A percentile compares a stretch with the other conserved stretches of the same genome.
phyloP scores from a whole-genome alignment of 2,329 filamentous ascomycete genomes.

The Alternaria burnsii region DNA sequence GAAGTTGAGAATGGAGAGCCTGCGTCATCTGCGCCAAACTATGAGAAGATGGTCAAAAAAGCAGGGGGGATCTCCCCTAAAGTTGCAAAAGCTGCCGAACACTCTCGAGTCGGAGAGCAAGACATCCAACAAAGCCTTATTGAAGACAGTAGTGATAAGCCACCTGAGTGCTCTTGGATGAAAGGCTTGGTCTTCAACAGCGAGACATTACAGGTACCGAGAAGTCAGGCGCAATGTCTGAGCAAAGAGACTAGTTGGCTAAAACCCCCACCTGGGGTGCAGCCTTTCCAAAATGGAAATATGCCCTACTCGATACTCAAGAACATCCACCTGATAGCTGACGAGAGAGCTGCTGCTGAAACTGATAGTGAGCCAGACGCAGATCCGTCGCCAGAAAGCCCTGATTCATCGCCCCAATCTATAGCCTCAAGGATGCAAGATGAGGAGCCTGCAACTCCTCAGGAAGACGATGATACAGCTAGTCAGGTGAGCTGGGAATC shows the following conservation, averaged over 20 bases:
- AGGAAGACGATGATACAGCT: conserved; percentile 12
- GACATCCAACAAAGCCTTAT: not conserved
- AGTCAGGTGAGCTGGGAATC: conserved; percentile 30
- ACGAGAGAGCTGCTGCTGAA: conserved; percentile 26
- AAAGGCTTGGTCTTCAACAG: conserved; percentile 32
- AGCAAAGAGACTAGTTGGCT: conserved; percentile 52
- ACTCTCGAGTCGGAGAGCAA: not conserved
- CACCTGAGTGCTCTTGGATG: conserved; percentile 33
- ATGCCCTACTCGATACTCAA: conserved; percentile 49
- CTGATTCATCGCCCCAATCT: conserved; percentile 17
- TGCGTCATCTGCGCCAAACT: not conserved
- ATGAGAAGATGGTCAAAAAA: not conserved
- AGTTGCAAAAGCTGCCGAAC: not conserved
- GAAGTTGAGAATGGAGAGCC: not conserved
- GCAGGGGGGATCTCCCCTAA: not conserved
- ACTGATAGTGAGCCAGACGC: conserved; percentile 20
- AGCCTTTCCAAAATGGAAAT: conserved; percentile 48
- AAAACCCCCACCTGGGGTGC: conserved; percentile 42
- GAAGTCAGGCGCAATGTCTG: conserved; percentile 61
- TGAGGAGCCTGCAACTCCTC: conserved; percentile 14
- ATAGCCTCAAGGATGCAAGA: conserved; percentile 13
- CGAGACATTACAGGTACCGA: conserved; percentile 46
- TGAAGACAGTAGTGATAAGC: not conserved
- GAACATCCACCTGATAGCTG: conserved; percentile 23
- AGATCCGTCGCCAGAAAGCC: conserved; percentile 22